Evolutionary conservation across 2,329 filamentous ascomycete genomes (phyloP).

Genomic region (Penicillium olsonii): DNA sequence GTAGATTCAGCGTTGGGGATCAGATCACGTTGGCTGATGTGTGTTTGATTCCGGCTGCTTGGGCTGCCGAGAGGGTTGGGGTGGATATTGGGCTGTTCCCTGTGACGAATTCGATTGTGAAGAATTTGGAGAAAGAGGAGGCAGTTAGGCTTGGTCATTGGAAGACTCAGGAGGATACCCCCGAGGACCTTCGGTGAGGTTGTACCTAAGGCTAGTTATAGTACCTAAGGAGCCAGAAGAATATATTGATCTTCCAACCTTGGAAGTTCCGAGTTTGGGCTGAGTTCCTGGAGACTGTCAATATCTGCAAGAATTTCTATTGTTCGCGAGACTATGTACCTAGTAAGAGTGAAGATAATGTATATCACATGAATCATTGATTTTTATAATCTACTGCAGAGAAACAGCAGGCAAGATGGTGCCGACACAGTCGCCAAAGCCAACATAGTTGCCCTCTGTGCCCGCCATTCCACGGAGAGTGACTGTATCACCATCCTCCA

Average conservation of each 20-base stretch:
- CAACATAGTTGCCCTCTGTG: constrained; percentile 66
- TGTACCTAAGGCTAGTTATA: too few species aligned
- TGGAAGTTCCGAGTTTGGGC: too few species aligned
- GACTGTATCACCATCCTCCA: constrained; percentile 73
- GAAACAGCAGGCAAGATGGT: constrained; percentile 55
- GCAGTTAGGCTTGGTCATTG: constrained; percentile 58
- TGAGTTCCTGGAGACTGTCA: too few species aligned
- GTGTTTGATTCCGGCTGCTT: constrained; percentile 59
- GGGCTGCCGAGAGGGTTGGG: constrained; percentile 58
- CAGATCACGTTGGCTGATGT: constrained; percentile 60
- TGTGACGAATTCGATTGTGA: constrained; percentile 49
- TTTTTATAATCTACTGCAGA: constrained; percentile 21
- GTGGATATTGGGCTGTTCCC: constrained; percentile 56
- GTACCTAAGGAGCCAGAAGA: too few species aligned
- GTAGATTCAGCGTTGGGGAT: constrained; percentile 59
- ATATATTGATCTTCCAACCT: too few species aligned
- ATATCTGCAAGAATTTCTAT: too few species aligned
- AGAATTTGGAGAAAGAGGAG: constrained; percentile 50
- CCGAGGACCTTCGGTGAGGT: constrained; percentile 43
- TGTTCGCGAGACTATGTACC: too few species aligned
- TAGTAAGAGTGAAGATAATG: constrained; percentile 1
- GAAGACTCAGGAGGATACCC: constrained; percentile 57
- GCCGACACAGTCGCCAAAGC: constrained; percentile 73
- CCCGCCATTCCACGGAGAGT: constrained; percentile 67
- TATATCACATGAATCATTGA: constrained; percentile 8